Conservation (phyloP, 768 basidiomycete genomes). For the Tulasnella sp. region DNA sequence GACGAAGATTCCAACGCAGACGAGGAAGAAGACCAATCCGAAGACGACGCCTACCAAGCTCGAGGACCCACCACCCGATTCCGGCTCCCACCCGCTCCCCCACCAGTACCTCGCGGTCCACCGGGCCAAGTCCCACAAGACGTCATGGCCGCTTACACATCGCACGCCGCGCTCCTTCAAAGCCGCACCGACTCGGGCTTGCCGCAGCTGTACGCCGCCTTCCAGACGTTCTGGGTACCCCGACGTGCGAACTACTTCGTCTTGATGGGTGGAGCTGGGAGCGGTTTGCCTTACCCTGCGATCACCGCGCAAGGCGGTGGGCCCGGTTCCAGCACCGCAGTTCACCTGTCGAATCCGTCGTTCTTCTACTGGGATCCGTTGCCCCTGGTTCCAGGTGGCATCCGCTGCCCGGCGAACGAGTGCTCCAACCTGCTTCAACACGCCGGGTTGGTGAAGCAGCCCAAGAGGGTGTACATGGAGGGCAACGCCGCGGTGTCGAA, state of each 20-base stretch:
- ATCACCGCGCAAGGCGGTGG: neutral
- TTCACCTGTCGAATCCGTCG: conserved; percentile 14
- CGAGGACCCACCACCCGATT: neutral
- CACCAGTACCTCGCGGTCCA: neutral
- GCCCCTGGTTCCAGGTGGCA: conserved; percentile 15
- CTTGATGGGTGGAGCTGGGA: neutral
- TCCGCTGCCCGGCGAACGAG: neutral
- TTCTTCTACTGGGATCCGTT: conserved; percentile 26
- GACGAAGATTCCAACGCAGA: neutral
- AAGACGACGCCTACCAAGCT: neutral
- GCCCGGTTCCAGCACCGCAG: neutral
- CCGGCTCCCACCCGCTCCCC: neutral
- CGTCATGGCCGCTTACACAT: conserved; percentile 12
- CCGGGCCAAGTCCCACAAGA: neutral
- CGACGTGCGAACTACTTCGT: conserved; percentile 21
- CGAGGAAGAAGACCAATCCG: neutral
- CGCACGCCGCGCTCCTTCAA: conserved; percentile 10
- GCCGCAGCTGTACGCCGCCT: conserved; percentile 10
- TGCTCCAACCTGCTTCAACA: conserved; percentile 7
- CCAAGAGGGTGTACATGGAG: neutral
- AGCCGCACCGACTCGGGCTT: conserved; percentile 9
- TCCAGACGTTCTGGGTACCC: conserved; percentile 24
- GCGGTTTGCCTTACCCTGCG: neutral
- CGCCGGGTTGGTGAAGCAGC: neutral
- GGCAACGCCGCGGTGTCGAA: neutral